Conservation (phyloP, 2,329 filamentous ascomycete species). For the Pseudogymnoascus pannorum region DNA sequence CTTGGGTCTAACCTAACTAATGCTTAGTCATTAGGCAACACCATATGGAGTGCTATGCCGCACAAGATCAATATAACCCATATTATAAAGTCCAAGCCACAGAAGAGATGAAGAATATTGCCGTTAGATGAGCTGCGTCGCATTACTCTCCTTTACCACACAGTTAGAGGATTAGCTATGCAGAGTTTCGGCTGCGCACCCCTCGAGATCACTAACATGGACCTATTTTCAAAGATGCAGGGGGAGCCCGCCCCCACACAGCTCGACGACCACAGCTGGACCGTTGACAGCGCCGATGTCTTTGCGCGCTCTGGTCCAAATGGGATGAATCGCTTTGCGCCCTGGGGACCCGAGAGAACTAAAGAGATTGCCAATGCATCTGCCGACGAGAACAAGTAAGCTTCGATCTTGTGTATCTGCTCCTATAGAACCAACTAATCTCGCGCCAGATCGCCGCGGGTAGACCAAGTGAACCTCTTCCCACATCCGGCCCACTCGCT, state of each 20-base stretch:
- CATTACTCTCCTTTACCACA: background rate
- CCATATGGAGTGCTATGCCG: background rate
- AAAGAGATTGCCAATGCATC: background rate
- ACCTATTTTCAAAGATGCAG: background rate
- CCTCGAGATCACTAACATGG: background rate
- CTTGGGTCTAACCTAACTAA: background rate
- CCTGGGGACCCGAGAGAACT: background rate
- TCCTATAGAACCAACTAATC: background rate
- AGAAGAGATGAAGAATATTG: background rate
- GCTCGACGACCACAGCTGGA: background rate
- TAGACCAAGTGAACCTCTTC: conserved; percentile 12
- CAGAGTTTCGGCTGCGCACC: background rate
- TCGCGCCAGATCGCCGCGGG: background rate
- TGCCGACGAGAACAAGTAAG: background rate
- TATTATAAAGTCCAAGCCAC: background rate
- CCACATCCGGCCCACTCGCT: conserved; percentile 36
- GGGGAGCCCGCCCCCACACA: background rate
- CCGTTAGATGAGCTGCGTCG: background rate
- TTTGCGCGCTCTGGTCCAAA: background rate
- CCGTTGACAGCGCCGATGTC: background rate
- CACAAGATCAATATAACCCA: background rate
- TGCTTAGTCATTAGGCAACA: conserved; percentile 1
- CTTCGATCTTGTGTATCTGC: background rate
- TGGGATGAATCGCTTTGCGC: background rate
- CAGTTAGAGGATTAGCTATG: background rate